These are phyloP conservation scores for Gossypium schwendimanii DNA, from an alignment of 441 rosid genomes.

Conservation along the genomic window DNA sequence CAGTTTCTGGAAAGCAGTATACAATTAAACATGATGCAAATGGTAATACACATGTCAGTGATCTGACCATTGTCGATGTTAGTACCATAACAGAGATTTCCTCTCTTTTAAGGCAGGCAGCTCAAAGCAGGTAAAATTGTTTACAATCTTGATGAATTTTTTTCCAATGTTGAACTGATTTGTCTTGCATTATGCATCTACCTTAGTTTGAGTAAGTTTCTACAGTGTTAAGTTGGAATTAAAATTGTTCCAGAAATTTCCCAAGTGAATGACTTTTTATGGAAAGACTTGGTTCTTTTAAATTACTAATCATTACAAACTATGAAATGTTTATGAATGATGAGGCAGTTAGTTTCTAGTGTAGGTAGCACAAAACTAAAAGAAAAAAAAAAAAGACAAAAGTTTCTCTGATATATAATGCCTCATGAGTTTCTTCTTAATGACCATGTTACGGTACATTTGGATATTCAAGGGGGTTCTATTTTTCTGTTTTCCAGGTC, in stretches of 20 bases:
- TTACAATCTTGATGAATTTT: background rate
- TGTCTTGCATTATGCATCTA: background rate
- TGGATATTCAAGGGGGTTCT: conserved; percentile 5
- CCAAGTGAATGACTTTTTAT: background rate
- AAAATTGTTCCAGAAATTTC: background rate
- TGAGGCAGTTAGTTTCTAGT: background rate
- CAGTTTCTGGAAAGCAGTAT: conserved; percentile 65
- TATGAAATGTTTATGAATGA: background rate
- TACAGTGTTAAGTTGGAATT: background rate
- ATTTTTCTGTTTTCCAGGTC: conserved; percentile 40
- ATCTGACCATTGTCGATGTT: conserved; percentile 78
- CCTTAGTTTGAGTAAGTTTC: background rate
- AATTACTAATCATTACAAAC: background rate
- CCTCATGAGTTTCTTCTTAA: background rate
- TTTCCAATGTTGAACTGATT: background rate
- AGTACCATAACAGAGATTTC: conserved; percentile 69
- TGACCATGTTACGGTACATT: background rate
- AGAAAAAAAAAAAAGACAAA: background rate
- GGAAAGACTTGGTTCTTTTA: background rate
- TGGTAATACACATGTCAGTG: conserved; percentile 75
- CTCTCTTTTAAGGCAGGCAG: conserved; percentile 72
- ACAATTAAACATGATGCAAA: conserved; percentile 74
- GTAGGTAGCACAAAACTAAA: background rate
- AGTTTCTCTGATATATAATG: background rate
- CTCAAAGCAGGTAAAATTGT: conserved; percentile 69